Conservation (phyloP, 176 grass and related monocot genomes). For the Juncus inflexus region DNA sequence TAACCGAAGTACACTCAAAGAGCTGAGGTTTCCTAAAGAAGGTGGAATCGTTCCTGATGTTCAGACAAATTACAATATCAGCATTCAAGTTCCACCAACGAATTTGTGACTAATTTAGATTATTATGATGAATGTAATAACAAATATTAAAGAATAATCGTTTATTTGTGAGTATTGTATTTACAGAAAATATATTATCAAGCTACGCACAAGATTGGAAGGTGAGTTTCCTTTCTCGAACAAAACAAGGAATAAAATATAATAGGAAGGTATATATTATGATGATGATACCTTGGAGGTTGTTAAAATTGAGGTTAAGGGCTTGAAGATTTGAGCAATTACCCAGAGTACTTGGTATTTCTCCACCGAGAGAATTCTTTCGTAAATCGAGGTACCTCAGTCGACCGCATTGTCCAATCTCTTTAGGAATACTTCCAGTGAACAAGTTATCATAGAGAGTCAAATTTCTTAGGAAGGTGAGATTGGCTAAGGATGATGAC, state of each 20-base stretch:
- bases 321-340: conserved; percentile 12
- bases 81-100: too few relatives aligned
- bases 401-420: not conserved
- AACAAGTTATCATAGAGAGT: conserved; percentile 6
- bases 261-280: not conserved
- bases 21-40: conserved; percentile 9
- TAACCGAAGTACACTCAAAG: not conserved
- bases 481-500: conserved; percentile 35
- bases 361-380: conserved; percentile 23
- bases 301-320: conserved; percentile 5
- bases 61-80: too few relatives aligned
- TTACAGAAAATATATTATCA: not conserved
- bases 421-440: conserved; percentile 2
- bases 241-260: not conserved
- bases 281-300: conserved; percentile 13
- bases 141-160: not conserved
- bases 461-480: conserved; percentile 22
- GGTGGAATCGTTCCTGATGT: conserved; percentile 25
- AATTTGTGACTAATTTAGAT: not conserved
- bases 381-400: not conserved
- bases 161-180: not conserved
- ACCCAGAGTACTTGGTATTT: conserved; percentile 12
- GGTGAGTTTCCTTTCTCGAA: not conserved
- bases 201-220: too few relatives aligned
- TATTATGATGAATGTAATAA: not conserved